Conservation (phyloP, 73 alveolate genomes). For the Effrenium voratum region DNA sequence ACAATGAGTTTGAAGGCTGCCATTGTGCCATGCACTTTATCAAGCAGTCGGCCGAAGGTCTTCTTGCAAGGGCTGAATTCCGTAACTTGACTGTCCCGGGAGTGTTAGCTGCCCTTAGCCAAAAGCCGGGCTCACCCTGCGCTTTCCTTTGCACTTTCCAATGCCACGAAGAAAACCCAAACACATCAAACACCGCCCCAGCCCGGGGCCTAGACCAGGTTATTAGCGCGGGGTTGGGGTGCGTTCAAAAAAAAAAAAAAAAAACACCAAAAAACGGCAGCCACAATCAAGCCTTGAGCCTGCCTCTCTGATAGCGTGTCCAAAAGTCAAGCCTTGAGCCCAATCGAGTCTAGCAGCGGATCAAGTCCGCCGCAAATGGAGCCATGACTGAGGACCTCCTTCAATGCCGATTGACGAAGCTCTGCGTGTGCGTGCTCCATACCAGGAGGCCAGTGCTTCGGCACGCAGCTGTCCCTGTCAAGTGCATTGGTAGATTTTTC, state of each 20-base stretch:
- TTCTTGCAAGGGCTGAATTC: not conserved
- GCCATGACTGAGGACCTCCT: not conserved
- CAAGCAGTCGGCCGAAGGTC: constrained; percentile 21
- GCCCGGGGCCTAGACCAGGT: not conserved
- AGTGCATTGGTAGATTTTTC: no score
- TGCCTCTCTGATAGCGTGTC: not conserved
- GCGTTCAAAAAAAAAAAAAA: not conserved
- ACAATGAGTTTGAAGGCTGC: constrained; percentile 43
- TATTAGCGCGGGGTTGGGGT: not conserved
- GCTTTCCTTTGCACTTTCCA: no score
- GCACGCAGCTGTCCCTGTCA: no score
- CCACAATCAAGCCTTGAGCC: not conserved
- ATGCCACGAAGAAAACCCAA: no score
- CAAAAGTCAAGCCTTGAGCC: not conserved
- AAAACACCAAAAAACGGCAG: not conserved
- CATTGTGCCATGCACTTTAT: constrained; percentile 10
- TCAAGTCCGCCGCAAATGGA: not conserved
- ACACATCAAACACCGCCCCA: no score
- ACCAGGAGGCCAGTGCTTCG: no score
- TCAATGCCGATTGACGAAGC: no score
- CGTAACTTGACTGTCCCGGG: not conserved
- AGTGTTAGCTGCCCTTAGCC: not conserved
- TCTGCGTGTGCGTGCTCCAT: no score
- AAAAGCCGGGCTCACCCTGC: no score
- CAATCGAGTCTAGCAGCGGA: not conserved